Conservation (phyloP, 2,329 filamentous ascomycete species). For the Aspergillus pseudotamarii region DNA sequence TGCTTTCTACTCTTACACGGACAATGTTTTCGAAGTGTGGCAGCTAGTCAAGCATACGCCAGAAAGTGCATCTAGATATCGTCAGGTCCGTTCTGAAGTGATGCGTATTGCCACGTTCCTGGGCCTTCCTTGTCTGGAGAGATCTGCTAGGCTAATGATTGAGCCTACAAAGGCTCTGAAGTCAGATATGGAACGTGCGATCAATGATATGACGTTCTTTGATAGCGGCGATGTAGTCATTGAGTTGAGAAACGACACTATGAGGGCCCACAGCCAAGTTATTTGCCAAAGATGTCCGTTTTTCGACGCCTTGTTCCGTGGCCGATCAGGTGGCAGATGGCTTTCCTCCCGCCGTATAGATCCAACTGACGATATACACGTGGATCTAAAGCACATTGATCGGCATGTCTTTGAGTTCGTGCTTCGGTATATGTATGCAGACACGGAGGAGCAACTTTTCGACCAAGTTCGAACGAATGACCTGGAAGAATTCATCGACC, state of each 20-base stretch:
- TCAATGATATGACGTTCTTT: slow-evolving; percentile 71
- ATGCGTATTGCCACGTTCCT: slow-evolving; percentile 79
- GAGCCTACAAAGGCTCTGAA: slow-evolving; percentile 66
- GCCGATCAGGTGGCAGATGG: slow-evolving; percentile 85
- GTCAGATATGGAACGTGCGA: slow-evolving; percentile 69
- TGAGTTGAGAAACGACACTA: slow-evolving; percentile 70
- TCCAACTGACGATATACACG: slow-evolving; percentile 58
- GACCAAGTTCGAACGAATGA: slow-evolving; percentile 70
- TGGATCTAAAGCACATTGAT: slow-evolving; percentile 83
- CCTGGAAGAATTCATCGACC: slow-evolving; percentile 81
- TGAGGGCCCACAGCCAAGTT: slow-evolving; percentile 75
- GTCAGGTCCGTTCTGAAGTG: slow-evolving; percentile 79
- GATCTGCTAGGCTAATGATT: slow-evolving; percentile 74
- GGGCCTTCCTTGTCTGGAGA: slow-evolving; percentile 71
- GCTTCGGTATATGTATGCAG: slow-evolving; percentile 79
- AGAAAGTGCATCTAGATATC: slow-evolving; percentile 70
- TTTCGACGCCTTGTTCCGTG: slow-evolving; percentile 86
- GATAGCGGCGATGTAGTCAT: slow-evolving; percentile 78
- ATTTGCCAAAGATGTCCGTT: slow-evolving; percentile 86
- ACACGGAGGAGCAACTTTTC: slow-evolving; percentile 79
- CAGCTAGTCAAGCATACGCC: slow-evolving; percentile 71
- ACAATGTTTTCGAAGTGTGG: slow-evolving; percentile 82
- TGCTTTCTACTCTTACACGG: slow-evolving; percentile 78
- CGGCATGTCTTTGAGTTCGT: slow-evolving; percentile 76
- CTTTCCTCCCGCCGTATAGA: slow-evolving; percentile 66